These are phyloP conservation scores for Ilyonectria destructans DNA, from an alignment of 2,329 filamentous ascomycete genomes.

Conservation along the genomic window DNA sequence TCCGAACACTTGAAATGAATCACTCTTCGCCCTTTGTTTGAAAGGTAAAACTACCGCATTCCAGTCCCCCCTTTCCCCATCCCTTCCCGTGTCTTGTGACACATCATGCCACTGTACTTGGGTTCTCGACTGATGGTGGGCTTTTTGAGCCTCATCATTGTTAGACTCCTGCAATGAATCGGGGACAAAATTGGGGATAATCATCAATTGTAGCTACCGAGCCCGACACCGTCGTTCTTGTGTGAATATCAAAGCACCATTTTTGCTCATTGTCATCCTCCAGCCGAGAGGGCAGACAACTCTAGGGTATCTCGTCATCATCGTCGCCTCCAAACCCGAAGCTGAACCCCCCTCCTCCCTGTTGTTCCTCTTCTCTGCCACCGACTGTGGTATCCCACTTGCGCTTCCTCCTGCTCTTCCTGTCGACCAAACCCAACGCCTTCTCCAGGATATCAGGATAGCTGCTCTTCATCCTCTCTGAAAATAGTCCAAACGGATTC, in stretches of 20 bases:
- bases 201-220: slow-evolving; percentile 16
- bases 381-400: slow-evolving; percentile 87
- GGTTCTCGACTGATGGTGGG: slow-evolving; percentile 11
- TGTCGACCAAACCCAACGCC: slow-evolving; percentile 77
- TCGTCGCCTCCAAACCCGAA: slow-evolving; percentile 70
- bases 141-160: not conserved
- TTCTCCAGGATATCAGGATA: slow-evolving; percentile 79
- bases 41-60: not conserved
- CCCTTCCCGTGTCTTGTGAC: slow-evolving; percentile 4
- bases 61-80: not conserved
- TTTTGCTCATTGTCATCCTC: not conserved
- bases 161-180: not conserved
- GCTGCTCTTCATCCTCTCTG: slow-evolving; percentile 74
- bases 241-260: slow-evolving; percentile 14
- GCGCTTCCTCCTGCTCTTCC: slow-evolving; percentile 78
- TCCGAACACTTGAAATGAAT: not conserved
- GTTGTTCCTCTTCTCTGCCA: slow-evolving; percentile 53
- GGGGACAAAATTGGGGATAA: not conserved
- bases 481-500: slow-evolving; percentile 84
- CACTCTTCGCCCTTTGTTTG: not conserved
- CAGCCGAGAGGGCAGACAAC: not conserved
- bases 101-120: slow-evolving; percentile 15
- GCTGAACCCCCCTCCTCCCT: slow-evolving; percentile 61
- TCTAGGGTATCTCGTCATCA: slow-evolving; percentile 64
- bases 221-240: slow-evolving; percentile 1